These are phyloP conservation scores for Fragaria iinumae DNA, from an alignment of 306 rosid genomes.

Conservation along the genomic window DNA sequence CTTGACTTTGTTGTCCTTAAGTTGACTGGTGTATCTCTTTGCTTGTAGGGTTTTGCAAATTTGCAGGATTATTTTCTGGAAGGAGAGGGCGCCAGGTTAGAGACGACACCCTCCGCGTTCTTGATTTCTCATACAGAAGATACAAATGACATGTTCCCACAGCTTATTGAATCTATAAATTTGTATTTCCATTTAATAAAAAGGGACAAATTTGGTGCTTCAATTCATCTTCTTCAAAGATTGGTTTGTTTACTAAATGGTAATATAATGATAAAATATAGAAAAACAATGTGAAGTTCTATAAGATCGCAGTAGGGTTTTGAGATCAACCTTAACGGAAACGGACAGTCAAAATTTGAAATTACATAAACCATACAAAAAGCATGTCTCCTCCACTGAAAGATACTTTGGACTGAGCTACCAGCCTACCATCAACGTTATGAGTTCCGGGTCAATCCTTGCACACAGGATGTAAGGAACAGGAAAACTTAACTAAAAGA, in stretches of 20 bases:
- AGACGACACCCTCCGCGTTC: too few species aligned
- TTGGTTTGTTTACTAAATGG: background rate
- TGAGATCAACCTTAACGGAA: constrained; percentile 29
- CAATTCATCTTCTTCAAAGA: too few species aligned
- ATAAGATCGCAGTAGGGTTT: constrained; percentile 16
- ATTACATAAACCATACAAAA: constrained; percentile 41
- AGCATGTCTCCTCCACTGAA: constrained; percentile 27
- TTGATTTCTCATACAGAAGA: too few species aligned
- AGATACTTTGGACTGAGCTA: constrained; percentile 30
- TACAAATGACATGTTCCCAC: too few species aligned
- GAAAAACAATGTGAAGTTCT: background rate
- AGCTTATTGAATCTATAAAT: too few species aligned
- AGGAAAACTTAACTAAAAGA: constrained; percentile 46
- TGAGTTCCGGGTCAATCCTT: constrained; percentile 46
- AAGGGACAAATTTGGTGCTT: background rate
- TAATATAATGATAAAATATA: background rate
- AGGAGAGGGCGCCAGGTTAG: too few species aligned
- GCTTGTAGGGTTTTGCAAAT: too few species aligned
- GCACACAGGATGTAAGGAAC: constrained; percentile 48
- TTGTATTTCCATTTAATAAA: background rate
- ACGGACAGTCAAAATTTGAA: constrained; percentile 43
- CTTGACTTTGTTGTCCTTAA: too few species aligned
- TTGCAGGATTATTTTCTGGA: too few species aligned
- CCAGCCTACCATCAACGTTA: constrained; percentile 41
- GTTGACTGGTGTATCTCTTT: too few species aligned